Base-by-base conservation (phyloP, 306 rosid genomes). In the Crataegus laevigata region DNA sequence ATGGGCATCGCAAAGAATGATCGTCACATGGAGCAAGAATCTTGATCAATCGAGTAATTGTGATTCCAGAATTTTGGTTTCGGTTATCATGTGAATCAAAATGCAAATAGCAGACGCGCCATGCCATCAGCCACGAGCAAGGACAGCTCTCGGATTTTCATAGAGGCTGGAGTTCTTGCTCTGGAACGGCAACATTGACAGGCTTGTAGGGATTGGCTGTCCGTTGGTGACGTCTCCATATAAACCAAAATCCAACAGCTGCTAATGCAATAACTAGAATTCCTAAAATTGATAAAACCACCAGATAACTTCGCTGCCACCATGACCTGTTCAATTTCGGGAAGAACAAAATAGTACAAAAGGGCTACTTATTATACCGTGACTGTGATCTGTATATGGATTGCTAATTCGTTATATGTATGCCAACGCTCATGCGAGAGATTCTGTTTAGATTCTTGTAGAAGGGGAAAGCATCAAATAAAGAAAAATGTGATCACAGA, bases 131-230 rank as follows among this genome's bases (percentile, higher is more conserved):
- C 80, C 26, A 74, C 52, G 65, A 72, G 72, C 75, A 69, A 75
- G 51, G 76, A 36, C 66, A 11, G 74, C 83, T 54, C 62, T 77
- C 40, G 15, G 15, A 62, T 22, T 77, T 85, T 92, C 82, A 90
- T 42, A 94, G 71, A 13, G 98, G 92, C 81, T 90, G 99, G 71
- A 96, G 99, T 81, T 96, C 99, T 77, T 92, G 96, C 88, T 96
- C 99, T 1, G 89, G 87, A 71, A 43, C 85, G 52, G 78, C 87
- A 34, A 38, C 88, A 76, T 86, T 58, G 66, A 94, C 93, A 8
- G 96, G 96, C 88, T 87, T 88, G 81, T 96, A 96, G 11, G 85
- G 67, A 80, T 80, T 87, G 81, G 75, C 66, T 1, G 75, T 28
- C 75, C 79, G 83, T 66, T 85, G 91, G 65, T 86, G 85, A 43